Evolutionary conservation across 2,329 filamentous ascomycete species (phyloP), one percentile per base, ranked within the genome.

Genomic region (Fusarium tanahbumbuense): DNA sequence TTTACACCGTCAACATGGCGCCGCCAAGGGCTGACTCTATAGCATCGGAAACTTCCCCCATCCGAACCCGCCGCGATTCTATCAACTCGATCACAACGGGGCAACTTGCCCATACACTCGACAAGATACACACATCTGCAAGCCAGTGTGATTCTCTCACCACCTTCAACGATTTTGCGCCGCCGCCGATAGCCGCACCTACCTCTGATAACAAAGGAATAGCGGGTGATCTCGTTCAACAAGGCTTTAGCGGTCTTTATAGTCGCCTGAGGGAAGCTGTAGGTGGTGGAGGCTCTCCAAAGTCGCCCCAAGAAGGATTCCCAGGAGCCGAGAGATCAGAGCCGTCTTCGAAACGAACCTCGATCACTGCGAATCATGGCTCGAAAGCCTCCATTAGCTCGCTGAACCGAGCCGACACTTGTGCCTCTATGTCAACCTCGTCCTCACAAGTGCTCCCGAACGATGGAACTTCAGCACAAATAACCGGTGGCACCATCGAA

Each of bases 101-200:
- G 68, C 90, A 92, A 60, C 85, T 95, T 40, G 89, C 92, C 34
- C 88, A 93, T 67, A 88, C 91, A 20, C 88, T 98, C 65, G 92
- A 97, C 80, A 91, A 93, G 74, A 97, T 98, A 72, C 95, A 98
- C 80, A 93, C 86, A 53, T 90, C 92, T 8, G 94, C 94, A n/a
- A 97, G 92, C 76, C 92, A 93, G 77, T 92, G 92, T 34, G 92
- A 92, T 68, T 88, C 90, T 34, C 85, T 98, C 49, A 98, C 95
- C 4, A 97, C 94, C 11, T 98, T 98, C 81, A 97, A 97, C 81
- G 94, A 98, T 76, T 94, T 97, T 75, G 92, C 92, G 1, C 90
- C 91, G 2, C 90, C 91, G 8, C 90, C 92, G 0, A 83, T 85
- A 4, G 84, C 87, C 2, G 82, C 88, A 2, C 83, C 86, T 3